These are phyloP conservation scores for Epicoccum nigrum DNA, from an alignment of 2,329 filamentous ascomycete genomes.

Conservation along the genomic window DNA sequence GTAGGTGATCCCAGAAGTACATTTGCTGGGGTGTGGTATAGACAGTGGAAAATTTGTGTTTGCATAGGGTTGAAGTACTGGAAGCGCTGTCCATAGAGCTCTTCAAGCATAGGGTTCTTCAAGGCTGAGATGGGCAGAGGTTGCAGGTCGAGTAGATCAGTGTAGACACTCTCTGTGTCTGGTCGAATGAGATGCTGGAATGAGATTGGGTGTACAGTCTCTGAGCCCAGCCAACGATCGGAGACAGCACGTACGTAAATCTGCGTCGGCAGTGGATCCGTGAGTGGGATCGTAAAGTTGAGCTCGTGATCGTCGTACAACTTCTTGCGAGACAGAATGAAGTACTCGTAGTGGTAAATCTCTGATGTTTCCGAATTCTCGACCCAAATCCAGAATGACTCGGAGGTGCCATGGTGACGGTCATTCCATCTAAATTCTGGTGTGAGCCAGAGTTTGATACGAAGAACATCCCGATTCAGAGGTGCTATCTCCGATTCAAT, in stretches of 20 bases:
- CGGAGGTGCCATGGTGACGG: slow-evolving; percentile 87
- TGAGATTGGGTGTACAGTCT: slow-evolving; percentile 92
- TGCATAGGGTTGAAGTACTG: slow-evolving; percentile 99
- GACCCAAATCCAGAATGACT: slow-evolving; percentile 99
- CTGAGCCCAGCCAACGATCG: slow-evolving; percentile 94
- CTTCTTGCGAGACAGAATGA: slow-evolving; percentile 88
- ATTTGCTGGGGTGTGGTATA: slow-evolving; percentile 91
- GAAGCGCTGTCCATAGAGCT: slow-evolving; percentile 86
- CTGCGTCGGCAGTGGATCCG: slow-evolving; percentile 90
- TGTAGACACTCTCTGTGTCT: slow-evolving; percentile 97
- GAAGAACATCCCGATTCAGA: slow-evolving; percentile 88
- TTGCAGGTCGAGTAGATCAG: slow-evolving; percentile 88
- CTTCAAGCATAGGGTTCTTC: slow-evolving; percentile 85
- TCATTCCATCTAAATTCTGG: slow-evolving; percentile 97
- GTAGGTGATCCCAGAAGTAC: slow-evolving; percentile 95
- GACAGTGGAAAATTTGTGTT: slow-evolving; percentile 95
- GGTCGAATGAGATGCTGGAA: slow-evolving; percentile 98
- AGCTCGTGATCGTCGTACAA: slow-evolving; percentile 96
- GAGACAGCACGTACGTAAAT: slow-evolving; percentile 96
- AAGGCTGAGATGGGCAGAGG: slow-evolving; percentile 85
- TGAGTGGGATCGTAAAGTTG: slow-evolving; percentile 94
- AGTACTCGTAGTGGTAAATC: slow-evolving; percentile 97
- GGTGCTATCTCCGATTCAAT: slow-evolving; percentile 95
- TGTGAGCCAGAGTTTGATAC: slow-evolving; percentile 84
- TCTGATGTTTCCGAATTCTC: slow-evolving; percentile 97